Conservation (phyloP, 306 rosid species). For the Lathyrus tuberosus region DNA sequence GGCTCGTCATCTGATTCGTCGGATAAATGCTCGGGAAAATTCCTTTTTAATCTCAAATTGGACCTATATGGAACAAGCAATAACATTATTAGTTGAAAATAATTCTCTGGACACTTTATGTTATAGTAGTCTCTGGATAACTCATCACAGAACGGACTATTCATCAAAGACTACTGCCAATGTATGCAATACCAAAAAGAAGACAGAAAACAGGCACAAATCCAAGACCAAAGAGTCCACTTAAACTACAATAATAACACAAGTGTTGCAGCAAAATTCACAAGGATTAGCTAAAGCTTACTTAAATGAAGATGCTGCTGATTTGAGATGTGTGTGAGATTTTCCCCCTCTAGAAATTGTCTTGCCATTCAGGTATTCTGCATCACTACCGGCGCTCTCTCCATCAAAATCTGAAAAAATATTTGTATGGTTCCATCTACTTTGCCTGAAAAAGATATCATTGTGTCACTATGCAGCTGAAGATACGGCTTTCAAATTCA, state of each 20-base stretch:
- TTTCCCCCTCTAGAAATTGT: slow-evolving; percentile 49
- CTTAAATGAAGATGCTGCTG: slow-evolving; percentile 72
- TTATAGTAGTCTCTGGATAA: not conserved
- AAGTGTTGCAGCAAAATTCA: slow-evolving; percentile 3
- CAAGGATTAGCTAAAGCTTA: slow-evolving; percentile 41
- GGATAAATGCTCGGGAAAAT: slow-evolving; percentile 59
- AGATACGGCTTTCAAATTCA: not conserved
- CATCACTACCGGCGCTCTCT: slow-evolving; percentile 56
- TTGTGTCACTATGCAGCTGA: slow-evolving; percentile 19
- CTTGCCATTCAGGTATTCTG: slow-evolving; percentile 51
- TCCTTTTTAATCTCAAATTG: slow-evolving; percentile 57
- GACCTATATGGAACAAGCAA: slow-evolving; percentile 47
- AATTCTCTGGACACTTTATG: slow-evolving; percentile 15
- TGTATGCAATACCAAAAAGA: slow-evolving; percentile 1
- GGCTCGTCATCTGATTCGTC: slow-evolving; percentile 86
- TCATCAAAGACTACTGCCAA: not conserved
- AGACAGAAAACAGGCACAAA: slow-evolving; percentile 1
- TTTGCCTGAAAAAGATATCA: slow-evolving; percentile 49
- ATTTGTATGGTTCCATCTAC: slow-evolving; percentile 81
- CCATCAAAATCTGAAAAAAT: slow-evolving; percentile 78
- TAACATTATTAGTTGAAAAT: not conserved
- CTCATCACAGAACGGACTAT: not conserved
- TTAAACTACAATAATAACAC: not conserved
- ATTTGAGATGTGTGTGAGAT: slow-evolving; percentile 50
- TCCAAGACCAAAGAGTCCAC: not conserved